Conservation (phyloP, 1,284 basidiomycete genomes). For the Malassezia yamatoensis region DNA sequence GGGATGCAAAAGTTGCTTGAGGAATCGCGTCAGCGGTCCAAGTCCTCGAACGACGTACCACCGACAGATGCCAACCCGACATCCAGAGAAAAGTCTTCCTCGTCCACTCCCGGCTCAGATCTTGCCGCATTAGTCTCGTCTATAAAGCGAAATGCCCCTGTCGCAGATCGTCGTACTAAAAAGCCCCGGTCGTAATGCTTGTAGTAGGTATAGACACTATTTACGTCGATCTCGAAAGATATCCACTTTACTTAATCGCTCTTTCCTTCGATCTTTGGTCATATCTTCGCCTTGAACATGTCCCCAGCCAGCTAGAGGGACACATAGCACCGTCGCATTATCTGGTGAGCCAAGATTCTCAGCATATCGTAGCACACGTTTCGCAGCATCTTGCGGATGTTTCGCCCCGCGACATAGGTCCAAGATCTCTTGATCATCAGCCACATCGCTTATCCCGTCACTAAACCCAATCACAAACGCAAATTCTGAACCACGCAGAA, state of each 20-base stretch:
- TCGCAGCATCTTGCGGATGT: constrained; percentile 70
- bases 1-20: constrained; percentile 40
- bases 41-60: not conserved
- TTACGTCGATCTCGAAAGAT: constrained; percentile 29
- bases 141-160: constrained; percentile 6
- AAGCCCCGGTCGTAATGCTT: not conserved
- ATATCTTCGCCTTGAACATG: constrained; percentile 65
- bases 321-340: constrained; percentile 82
- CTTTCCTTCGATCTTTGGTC: constrained; percentile 53
- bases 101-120: not conserved
- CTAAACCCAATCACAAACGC: constrained; percentile 39
- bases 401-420: constrained; percentile 68
- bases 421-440: constrained; percentile 87
- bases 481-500: constrained; percentile 54
- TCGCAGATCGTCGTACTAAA: not conserved
- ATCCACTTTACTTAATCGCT: constrained; percentile 29
- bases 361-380: constrained; percentile 71
- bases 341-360: constrained; percentile 79
- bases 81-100: too few species aligned
- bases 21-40: constrained; percentile 22
- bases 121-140: constrained; percentile 10
- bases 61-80: not conserved
- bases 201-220: constrained; percentile 6
- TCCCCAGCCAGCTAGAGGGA: constrained; percentile 87
- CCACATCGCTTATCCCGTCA: constrained; percentile 79